phyloP scores from a whole-genome alignment of 148 eudicot genomes.

The Diospyros lotus region DNA sequence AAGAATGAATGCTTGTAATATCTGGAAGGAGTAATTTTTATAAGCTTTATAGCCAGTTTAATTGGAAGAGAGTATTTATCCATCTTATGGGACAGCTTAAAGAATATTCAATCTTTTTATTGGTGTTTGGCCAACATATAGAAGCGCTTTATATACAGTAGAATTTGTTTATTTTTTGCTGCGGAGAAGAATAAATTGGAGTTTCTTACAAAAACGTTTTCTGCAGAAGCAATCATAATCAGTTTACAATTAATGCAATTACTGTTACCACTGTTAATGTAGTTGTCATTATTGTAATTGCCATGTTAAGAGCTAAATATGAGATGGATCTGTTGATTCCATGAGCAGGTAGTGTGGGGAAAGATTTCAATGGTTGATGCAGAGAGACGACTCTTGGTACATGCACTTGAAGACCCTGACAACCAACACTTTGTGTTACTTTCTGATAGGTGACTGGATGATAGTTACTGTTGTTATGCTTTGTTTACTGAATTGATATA shows the following conservation, averaged over 20 bases:
- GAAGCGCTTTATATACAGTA: no score
- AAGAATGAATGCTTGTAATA: not conserved
- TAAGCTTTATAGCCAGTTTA: no score
- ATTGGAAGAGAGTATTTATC: no score
- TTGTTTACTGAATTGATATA: not conserved
- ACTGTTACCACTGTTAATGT: not conserved
- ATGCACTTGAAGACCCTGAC: slow-evolving; percentile 82
- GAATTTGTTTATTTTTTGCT: no score
- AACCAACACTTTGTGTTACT: slow-evolving; percentile 93
- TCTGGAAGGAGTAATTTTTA: not conserved
- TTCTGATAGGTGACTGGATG: slow-evolving; percentile 70
- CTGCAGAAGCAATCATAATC: not conserved
- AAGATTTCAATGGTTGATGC: slow-evolving; percentile 98
- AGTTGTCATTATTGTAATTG: not conserved
- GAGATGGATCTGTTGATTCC: slow-evolving; percentile 9
- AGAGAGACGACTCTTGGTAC: slow-evolving; percentile 83
- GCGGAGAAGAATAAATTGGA: no score
- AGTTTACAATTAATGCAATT: not conserved
- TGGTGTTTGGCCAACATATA: no score
- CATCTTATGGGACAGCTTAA: no score
- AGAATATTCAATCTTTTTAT: no score
- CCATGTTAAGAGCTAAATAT: not conserved
- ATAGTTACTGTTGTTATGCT: not conserved
- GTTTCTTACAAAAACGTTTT: no score
- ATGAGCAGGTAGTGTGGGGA: slow-evolving; percentile 90